phyloP scores from a whole-genome alignment of 208 protist genomes.

The Trichomonas vaginalis region DNA sequence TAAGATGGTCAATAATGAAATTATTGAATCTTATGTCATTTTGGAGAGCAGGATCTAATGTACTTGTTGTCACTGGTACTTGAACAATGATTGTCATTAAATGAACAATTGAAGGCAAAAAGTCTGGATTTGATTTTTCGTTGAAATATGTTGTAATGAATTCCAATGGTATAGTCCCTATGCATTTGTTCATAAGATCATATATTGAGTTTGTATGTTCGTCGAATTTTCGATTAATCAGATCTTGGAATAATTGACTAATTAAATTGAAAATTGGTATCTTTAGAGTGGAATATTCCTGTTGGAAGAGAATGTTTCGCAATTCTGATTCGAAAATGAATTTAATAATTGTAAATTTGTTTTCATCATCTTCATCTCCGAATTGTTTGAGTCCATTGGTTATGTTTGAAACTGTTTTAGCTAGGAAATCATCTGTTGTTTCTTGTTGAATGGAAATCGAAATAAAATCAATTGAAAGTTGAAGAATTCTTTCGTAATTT shows the following conservation, averaged over 20 bases:
- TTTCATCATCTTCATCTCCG: not conserved
- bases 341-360: not conserved
- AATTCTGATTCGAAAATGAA: not conserved
- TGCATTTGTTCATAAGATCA: not conserved
- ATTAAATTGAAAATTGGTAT: not conserved
- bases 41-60: not conserved
- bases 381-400: not conserved
- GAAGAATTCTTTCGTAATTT: not conserved
- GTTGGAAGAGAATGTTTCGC: not conserved
- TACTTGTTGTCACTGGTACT: not conserved
- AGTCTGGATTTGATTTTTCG: not conserved
- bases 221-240: not conserved
- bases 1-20: not conserved
- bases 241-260: not conserved
- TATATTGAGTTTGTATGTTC: not conserved
- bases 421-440: not conserved
- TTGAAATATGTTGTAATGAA: not conserved
- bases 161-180: not conserved
- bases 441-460: not conserved
- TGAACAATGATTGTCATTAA: not conserved
- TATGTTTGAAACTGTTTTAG: not conserved
- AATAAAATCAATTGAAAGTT: not conserved
- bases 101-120: not conserved
- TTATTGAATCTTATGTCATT: not conserved
- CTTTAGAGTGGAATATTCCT: not conserved